Conservation (phyloP, 1,284 basidiomycete species). For the Cutaneotrichosporon cavernicola region DNA sequence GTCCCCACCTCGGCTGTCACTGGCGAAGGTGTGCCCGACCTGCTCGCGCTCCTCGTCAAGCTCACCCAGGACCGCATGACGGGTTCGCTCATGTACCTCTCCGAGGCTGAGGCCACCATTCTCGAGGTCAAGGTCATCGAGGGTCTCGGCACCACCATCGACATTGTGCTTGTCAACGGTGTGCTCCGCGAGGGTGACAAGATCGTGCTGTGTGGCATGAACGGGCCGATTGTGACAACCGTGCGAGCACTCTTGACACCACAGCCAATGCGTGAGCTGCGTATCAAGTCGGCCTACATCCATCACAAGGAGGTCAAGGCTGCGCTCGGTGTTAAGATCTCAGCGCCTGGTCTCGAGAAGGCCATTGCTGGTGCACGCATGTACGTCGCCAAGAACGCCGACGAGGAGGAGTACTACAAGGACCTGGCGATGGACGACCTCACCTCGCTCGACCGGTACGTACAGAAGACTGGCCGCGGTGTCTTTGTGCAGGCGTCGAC, state of each 20-base stretch:
- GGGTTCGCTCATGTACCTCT: constrained; percentile 95
- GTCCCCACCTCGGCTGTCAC: constrained; percentile 98
- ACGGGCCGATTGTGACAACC: constrained; percentile 96
- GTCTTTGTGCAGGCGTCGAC: constrained; percentile 98
- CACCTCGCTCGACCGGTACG: constrained; percentile 81
- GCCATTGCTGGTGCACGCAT: constrained; percentile 97
- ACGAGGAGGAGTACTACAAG: constrained; percentile 91
- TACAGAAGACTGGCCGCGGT: constrained; percentile 92
- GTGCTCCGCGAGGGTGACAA: constrained; percentile 87
- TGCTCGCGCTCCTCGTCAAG: constrained; percentile 97
- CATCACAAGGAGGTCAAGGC: constrained; percentile 99
- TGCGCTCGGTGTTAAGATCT: constrained; percentile 94
- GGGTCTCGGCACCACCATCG: constrained; percentile 96
- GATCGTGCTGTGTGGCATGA: constrained; percentile 95
- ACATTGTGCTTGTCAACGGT: constrained; percentile 95
- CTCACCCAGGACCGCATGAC: constrained; percentile 98
- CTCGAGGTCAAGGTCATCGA: constrained; percentile 99
- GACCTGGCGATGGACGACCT: constrained; percentile 98
- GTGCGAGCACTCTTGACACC: constrained; percentile 92
- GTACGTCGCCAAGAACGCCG: constrained; percentile 86
- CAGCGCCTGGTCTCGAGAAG: constrained; percentile 94
- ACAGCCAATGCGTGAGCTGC: constrained; percentile 91
- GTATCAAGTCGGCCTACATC: constrained; percentile 96
- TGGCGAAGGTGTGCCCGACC: constrained; percentile 98
- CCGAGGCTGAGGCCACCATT: constrained; percentile 98